These are phyloP conservation scores for Fistulinella cinereoalba DNA, from an alignment of 1,284 basidiomycete species.

Conservation along the genomic window DNA sequence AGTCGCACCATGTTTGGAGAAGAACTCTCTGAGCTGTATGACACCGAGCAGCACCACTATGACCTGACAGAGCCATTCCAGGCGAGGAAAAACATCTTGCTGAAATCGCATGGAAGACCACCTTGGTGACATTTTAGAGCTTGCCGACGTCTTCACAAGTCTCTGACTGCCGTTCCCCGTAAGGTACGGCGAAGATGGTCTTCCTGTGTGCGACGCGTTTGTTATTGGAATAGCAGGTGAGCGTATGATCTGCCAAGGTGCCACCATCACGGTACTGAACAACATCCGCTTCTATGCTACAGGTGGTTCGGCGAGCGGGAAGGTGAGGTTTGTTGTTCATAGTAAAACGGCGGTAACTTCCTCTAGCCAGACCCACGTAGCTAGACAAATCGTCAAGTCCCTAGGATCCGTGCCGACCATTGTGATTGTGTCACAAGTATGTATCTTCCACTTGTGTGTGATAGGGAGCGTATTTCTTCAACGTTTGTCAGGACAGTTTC, in stretches of 20 bases:
- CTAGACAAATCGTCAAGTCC: slow-evolving; percentile 78
- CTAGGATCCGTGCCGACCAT: slow-evolving; percentile 86
- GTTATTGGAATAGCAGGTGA: slow-evolving; percentile 91
- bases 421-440: slow-evolving; percentile 82
- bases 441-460: slow-evolving; percentile 7
- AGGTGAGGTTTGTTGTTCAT: slow-evolving; percentile 50
- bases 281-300: slow-evolving; percentile 3
- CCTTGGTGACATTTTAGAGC: slow-evolving; percentile 56
- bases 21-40: slow-evolving; percentile 23
- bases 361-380: slow-evolving; percentile 78
- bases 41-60: slow-evolving; percentile 18
- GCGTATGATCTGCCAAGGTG: slow-evolving; percentile 41
- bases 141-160: slow-evolving; percentile 4
- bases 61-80: slow-evolving; percentile 22
- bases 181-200: slow-evolving; percentile 77
- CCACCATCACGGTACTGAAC: slow-evolving; percentile 10
- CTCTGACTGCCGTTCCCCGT: slow-evolving; percentile 12
- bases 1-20: slow-evolving; percentile 27
- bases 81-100: slow-evolving; percentile 68
- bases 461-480: neutral
- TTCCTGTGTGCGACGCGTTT: slow-evolving; percentile 72
- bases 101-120: slow-evolving; percentile 80
- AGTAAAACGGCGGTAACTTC: slow-evolving; percentile 10
- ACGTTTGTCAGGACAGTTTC: slow-evolving; percentile 76
- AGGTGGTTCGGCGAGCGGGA: slow-evolving; percentile 93